These are phyloP conservation scores for Microdochium paspali DNA, from an alignment of 2,329 filamentous ascomycete species.

Conservation along the genomic window DNA sequence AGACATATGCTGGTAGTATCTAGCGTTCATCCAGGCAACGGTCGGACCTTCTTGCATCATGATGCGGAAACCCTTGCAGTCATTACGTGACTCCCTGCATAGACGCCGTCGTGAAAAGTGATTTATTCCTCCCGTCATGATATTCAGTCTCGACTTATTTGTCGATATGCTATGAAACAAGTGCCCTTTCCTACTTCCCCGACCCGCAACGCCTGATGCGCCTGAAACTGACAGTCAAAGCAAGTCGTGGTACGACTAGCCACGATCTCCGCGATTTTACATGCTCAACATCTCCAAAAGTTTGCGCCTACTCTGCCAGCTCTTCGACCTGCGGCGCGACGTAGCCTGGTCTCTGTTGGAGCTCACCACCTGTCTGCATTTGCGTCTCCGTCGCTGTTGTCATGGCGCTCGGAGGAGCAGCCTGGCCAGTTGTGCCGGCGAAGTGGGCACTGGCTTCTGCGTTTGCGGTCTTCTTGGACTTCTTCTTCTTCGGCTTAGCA, in stretches of 20 bases:
- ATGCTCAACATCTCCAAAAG: constrained; percentile 5
- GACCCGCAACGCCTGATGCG: not conserved
- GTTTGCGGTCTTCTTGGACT: constrained; percentile 34
- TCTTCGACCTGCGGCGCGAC: constrained; percentile 44
- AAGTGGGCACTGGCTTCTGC: constrained; percentile 28
- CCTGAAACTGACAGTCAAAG: too few relatives aligned
- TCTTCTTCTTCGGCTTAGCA: constrained; percentile 36
- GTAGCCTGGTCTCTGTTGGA: constrained; percentile 25
- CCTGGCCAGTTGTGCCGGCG: constrained; percentile 42
- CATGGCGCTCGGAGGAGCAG: constrained; percentile 40
- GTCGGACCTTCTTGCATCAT: too few relatives aligned
- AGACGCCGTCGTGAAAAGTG: too few relatives aligned
- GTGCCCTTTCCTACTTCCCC: too few relatives aligned
- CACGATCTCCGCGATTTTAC: constrained; percentile 9
- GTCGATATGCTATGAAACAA: too few relatives aligned
- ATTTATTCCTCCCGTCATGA: too few relatives aligned
- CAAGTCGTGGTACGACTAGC: too few relatives aligned
- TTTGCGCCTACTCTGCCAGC: constrained; percentile 37
- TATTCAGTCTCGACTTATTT: too few relatives aligned
- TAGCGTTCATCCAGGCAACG: too few relatives aligned
- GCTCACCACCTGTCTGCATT: constrained; percentile 28
- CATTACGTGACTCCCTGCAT: too few relatives aligned
- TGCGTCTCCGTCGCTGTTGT: constrained; percentile 49
- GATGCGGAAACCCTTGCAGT: too few relatives aligned
- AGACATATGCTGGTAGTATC: too few relatives aligned